Evolutionary conservation across 1,139 yeast genomes (phyloP).

Genomic region (Kurtzmaniella natalensis): DNA sequence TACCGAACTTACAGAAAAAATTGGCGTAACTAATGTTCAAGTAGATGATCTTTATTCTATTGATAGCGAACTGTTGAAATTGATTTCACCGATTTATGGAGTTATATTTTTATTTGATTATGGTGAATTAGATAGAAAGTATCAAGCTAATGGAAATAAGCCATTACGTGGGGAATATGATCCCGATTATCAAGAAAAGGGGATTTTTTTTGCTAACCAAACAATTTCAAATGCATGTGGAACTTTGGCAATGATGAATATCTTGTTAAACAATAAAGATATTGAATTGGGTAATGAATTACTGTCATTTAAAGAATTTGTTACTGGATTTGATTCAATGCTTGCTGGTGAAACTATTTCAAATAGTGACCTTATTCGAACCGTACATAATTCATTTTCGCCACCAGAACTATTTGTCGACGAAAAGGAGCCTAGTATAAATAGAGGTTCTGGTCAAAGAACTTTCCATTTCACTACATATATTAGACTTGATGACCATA

Average conservation of each 20-base stretch:
- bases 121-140: slow-evolving; percentile 33
- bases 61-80: slow-evolving; percentile 42
- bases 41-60: slow-evolving; percentile 58
- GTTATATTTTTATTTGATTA: slow-evolving; percentile 64
- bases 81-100: slow-evolving; percentile 49
- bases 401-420: slow-evolving; percentile 51
- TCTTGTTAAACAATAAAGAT: slow-evolving; percentile 42
- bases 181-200: slow-evolving; percentile 27
- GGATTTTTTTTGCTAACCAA: slow-evolving; percentile 61
- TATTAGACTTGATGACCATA: slow-evolving; percentile 37
- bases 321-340: slow-evolving; percentile 51
- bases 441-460: slow-evolving; percentile 43
- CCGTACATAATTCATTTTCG: slow-evolving; percentile 62
- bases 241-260: slow-evolving; percentile 69
- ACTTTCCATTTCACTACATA: slow-evolving; percentile 64
- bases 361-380: slow-evolving; percentile 55
- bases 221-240: slow-evolving; percentile 72
- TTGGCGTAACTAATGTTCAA: slow-evolving; percentile 55
- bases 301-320: slow-evolving; percentile 47
- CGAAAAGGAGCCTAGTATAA: slow-evolving; percentile 28
- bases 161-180: slow-evolving; percentile 48
- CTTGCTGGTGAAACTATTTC: slow-evolving; percentile 62
- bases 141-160: slow-evolving; percentile 21
- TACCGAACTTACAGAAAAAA: slow-evolving; percentile 56
- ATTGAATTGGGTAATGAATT: slow-evolving; percentile 50